Percentiles rank a stretch among this genome's conserved stretches.
These are phyloP conservation scores for Smittium mucronatum DNA, from an alignment of 371 early-diverging fungal species.

Conservation along the genomic window DNA sequence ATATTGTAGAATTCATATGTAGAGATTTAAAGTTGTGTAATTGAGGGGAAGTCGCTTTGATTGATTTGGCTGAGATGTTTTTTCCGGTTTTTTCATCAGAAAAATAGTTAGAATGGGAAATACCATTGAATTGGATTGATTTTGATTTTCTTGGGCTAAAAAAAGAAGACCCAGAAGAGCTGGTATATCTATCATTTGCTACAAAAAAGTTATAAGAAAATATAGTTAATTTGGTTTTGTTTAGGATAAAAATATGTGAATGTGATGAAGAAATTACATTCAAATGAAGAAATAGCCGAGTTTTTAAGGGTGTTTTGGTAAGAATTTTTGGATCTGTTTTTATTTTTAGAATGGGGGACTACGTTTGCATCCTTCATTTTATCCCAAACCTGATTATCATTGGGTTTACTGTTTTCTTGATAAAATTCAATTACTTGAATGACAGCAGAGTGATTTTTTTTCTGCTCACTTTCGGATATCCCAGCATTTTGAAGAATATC, in stretches of 20 bases:
- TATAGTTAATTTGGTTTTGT: too few species aligned
- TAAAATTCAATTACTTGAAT: slow-evolving; percentile 91
- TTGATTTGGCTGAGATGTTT: too few species aligned
- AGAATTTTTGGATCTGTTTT: slow-evolving; percentile 15
- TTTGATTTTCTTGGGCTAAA: background rate
- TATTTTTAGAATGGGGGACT: slow-evolving; percentile 10
- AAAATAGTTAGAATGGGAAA: too few species aligned
- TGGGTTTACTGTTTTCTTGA: slow-evolving; percentile 50
- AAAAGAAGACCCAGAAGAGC: background rate
- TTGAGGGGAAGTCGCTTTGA: too few species aligned
- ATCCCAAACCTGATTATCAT: slow-evolving; percentile 16
- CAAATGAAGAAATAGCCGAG: slow-evolving; percentile 12
- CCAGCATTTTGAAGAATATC: slow-evolving; percentile 78
- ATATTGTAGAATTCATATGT: background rate
- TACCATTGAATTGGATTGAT: background rate
- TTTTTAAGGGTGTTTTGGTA: slow-evolving; percentile 12
- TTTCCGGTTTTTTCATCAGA: too few species aligned
- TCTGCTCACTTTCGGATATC: slow-evolving; percentile 88
- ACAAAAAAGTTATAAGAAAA: background rate
- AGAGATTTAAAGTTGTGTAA: background rate
- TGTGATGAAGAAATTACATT: too few species aligned
- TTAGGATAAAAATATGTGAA: too few species aligned
- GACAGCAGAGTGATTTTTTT: slow-evolving; percentile 85
- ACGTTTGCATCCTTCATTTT: slow-evolving; percentile 18
- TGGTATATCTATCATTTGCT: background rate